A percentile compares a stretch with the other conserved stretches of the same genome.
Conservation (phyloP, 257 asterid species). For the Salvia hispanica region DNA sequence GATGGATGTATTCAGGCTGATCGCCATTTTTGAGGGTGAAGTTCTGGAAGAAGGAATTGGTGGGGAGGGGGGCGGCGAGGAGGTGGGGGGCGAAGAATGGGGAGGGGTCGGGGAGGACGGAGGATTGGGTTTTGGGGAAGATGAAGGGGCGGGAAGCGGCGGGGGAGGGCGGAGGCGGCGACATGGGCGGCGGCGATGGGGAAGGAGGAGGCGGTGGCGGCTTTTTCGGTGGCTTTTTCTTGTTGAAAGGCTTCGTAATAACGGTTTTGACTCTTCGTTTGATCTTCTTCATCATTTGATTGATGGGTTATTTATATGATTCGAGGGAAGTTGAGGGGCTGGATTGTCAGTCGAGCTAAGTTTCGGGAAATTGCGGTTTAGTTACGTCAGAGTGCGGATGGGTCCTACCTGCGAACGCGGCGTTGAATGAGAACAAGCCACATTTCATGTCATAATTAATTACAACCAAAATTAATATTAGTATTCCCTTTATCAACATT, state of each 20-base stretch:
- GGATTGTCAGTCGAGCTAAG: conserved; percentile 34
- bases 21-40: conserved; percentile 80
- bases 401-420: conserved; percentile 31
- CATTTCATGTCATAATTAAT: too few species aligned
- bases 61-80: conserved; percentile 72
- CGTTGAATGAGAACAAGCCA: neutral
- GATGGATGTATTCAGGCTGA: conserved; percentile 86
- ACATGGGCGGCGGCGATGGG: conserved; percentile 27
- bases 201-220: conserved; percentile 35
- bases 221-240: conserved; percentile 31
- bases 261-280: conserved; percentile 42
- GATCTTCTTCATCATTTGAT: conserved; percentile 43
- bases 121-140: conserved; percentile 68
- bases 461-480: too few species aligned
- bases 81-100: conserved; percentile 65
- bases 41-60: conserved; percentile 87
- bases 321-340: conserved; percentile 26
- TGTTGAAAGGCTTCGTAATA: conserved; percentile 50
- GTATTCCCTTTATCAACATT: too few species aligned
- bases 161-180: conserved; percentile 43
- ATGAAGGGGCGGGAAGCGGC: conserved; percentile 50
- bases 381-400: conserved; percentile 13
- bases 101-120: conserved; percentile 87
- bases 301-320: conserved; percentile 5
- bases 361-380: conserved; percentile 26